Evolutionary conservation across 441 rosid species (phyloP).

Genomic region (Adansonia grandidieri): DNA sequence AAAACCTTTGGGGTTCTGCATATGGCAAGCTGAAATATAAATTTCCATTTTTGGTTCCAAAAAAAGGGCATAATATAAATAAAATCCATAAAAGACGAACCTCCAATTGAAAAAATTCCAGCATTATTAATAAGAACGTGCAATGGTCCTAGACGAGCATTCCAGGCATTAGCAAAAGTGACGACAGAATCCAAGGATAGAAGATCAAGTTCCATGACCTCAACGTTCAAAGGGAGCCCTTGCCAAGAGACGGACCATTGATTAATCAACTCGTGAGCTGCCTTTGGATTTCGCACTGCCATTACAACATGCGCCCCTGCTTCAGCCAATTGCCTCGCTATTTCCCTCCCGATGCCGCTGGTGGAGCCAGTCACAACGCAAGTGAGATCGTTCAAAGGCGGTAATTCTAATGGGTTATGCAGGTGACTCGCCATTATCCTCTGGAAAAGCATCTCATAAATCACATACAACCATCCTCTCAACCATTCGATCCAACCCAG

Average conservation of each 20-base stretch:
- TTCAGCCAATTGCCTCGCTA: slow-evolving; percentile 92
- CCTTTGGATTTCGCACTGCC: slow-evolving; percentile 91
- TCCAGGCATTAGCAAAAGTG: slow-evolving; percentile 81
- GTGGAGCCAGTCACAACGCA: slow-evolving; percentile 95
- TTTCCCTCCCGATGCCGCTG: slow-evolving; percentile 94
- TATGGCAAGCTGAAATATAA: slow-evolving; percentile 14
- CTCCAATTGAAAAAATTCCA: slow-evolving; percentile 97
- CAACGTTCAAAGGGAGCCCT: slow-evolving; percentile 22
- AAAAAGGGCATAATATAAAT: not conserved
- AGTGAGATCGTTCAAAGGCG: slow-evolving; percentile 79
- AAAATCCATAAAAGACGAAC: slow-evolving; percentile 42
- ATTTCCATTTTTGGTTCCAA: slow-evolving; percentile 13
- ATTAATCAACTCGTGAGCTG: slow-evolving; percentile 71
- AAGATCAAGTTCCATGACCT: slow-evolving; percentile 96
- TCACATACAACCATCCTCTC: slow-evolving; percentile 77
- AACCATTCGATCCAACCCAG: slow-evolving; percentile 97
- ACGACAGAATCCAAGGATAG: slow-evolving; percentile 85
- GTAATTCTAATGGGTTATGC: slow-evolving; percentile 78
- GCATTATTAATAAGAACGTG: slow-evolving; percentile 96
- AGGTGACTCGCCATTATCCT: slow-evolving; percentile 85
- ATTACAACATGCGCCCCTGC: slow-evolving; percentile 97
- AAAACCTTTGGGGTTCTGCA: slow-evolving; percentile 85
- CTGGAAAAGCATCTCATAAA: slow-evolving; percentile 82
- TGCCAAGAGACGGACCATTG: slow-evolving; percentile 68
- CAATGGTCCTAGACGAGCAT: slow-evolving; percentile 71